These are phyloP conservation scores for Penicillium sp. DNA, from an alignment of 2,329 filamentous ascomycete species.

Conservation along the genomic window DNA sequence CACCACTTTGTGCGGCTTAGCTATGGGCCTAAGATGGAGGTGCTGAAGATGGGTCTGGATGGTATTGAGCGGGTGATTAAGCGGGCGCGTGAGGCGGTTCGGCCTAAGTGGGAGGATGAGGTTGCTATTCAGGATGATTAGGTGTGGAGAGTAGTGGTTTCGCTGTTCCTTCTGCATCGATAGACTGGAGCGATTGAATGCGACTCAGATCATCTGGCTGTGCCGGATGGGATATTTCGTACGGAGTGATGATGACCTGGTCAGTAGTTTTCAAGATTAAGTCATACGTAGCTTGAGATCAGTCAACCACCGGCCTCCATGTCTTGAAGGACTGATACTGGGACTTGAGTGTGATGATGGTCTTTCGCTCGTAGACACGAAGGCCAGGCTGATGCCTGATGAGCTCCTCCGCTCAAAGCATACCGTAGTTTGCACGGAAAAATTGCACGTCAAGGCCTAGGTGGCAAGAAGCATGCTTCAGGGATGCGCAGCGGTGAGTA, in stretches of 20 bases:
- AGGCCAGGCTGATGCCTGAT: neutral
- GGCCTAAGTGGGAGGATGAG: slow-evolving; percentile 37
- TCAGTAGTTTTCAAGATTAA: neutral
- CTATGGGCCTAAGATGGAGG: slow-evolving; percentile 81
- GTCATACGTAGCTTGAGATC: too few species aligned
- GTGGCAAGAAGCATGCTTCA: too few species aligned
- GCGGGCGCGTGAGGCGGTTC: slow-evolving; percentile 39
- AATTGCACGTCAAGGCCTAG: too few species aligned
- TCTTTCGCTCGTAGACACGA: too few species aligned
- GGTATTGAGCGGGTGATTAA: slow-evolving; percentile 79
- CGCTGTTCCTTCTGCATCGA: neutral
- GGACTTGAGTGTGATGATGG: too few species aligned
- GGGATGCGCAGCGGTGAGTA: too few species aligned
- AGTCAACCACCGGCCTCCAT: neutral
- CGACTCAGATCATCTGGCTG: neutral
- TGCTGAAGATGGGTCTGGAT: slow-evolving; percentile 75
- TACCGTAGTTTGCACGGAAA: too few species aligned
- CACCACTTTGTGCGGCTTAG: slow-evolving; percentile 87
- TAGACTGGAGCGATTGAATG: neutral
- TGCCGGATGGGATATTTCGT: neutral
- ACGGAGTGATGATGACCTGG: neutral
- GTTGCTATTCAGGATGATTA: slow-evolving; percentile 41
- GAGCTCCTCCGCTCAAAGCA: neutral
- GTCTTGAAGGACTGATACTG: too few species aligned
- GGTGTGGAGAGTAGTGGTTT: neutral